phyloP scores from a whole-genome alignment of 2,329 filamentous ascomycete genomes.

The Cladophialophora yegresii region DNA sequence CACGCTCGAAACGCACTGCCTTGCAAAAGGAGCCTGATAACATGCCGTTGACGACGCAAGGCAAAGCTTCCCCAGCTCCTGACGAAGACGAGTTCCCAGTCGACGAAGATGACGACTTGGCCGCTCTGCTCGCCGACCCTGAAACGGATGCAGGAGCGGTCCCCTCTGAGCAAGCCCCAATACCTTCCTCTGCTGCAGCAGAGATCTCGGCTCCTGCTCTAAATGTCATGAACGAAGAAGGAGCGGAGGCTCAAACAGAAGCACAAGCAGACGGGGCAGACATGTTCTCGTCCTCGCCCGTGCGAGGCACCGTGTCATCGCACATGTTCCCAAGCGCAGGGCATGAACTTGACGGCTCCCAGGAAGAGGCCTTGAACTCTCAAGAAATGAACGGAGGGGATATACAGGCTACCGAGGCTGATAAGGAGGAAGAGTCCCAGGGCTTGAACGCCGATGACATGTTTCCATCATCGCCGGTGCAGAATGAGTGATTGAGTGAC shows the following conservation, averaged over 20 bases:
- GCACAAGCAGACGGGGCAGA: slow-evolving; percentile 18
- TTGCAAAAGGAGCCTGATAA: slow-evolving; percentile 22
- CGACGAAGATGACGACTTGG: slow-evolving; percentile 19
- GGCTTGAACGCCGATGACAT: slow-evolving; percentile 25
- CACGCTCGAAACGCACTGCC: slow-evolving; percentile 11
- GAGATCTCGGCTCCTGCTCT: not conserved
- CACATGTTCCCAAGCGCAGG: not conserved
- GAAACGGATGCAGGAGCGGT: slow-evolving; percentile 10
- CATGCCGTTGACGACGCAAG: slow-evolving; percentile 19
- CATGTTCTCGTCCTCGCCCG: slow-evolving; percentile 31
- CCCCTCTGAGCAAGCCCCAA: not conserved
- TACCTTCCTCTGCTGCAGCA: not conserved
- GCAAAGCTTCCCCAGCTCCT: not conserved
- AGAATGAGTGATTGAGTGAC: slow-evolving; percentile 17
- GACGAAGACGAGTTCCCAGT: slow-evolving; percentile 6
- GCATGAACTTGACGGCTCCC: not conserved
- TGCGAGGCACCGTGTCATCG: slow-evolving; percentile 13
- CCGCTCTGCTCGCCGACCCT: slow-evolving; percentile 29
- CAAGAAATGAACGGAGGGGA: not conserved
- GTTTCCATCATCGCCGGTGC: slow-evolving; percentile 31
- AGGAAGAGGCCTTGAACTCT: not conserved
- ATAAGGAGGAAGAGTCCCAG: slow-evolving; percentile 11
- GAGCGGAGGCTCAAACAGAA: slow-evolving; percentile 1
- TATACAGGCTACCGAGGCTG: not conserved
- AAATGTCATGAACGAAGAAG: not conserved